Base-by-base conservation (phyloP, 441 rosid species). In the Pelargonium australe region DNA sequence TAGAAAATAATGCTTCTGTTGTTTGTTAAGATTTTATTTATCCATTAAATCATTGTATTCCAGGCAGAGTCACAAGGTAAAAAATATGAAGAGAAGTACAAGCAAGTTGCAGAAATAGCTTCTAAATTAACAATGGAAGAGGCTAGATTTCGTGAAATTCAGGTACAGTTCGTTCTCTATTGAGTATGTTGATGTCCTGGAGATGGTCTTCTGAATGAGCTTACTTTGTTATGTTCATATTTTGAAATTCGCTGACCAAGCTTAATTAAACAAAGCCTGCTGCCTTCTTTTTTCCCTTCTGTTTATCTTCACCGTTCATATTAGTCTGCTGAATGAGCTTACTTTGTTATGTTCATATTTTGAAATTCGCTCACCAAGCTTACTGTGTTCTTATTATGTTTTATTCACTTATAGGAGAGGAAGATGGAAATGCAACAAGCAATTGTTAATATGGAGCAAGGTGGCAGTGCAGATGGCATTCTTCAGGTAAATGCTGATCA, bases 51-150 rank as follows among this genome's bases (percentile, higher is more conserved):
- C 71, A 76, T 70, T 81, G 72, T 68, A 47, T 68, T 77, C 68
- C 81, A 95, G 99, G 99, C 94, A 23, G 97, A 90, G 77, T 72
- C 78, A 66, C 82, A 90, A 85, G 92, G 85, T 61, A 95, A 90
- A 80, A 95, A 95, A 80, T 91, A 91, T 75, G 97, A 91, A 78
- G 99, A 95, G 81, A 95, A 87, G 81, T 91, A 91, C 83, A 91
- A 86, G 83, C 99, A 95, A 85, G 99, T 91, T 68, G 92, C 96
- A 71, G 97, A 90, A 81, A 76, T 90, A 79, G 96, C 96, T 67
- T 92, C 99, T 70, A 91, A 90, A 77, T 84, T 95, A 80, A 86
- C 97, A 12, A 83, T 95, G 70, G 97, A 95, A 78, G 99, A 95
- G 70, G 97, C 99, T 69, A 86, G 84, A 69, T 92, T 90, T 81